A percentile compares a stretch with the other conserved stretches of the same genome.
Evolutionary conservation across 345 rosid species (phyloP).

Genomic region (Salix dunnii): DNA sequence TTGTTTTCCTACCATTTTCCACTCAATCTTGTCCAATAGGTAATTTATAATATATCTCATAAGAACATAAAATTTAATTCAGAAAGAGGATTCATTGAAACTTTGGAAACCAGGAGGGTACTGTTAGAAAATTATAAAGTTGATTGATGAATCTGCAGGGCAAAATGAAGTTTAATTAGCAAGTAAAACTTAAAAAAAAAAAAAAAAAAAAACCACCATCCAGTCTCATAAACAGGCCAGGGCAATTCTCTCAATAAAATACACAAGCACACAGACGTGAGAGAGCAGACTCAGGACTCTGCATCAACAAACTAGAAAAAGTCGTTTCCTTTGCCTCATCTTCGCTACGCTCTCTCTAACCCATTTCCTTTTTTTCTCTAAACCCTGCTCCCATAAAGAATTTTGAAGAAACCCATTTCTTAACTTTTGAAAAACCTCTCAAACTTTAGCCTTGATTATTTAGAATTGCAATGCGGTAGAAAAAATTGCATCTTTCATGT

Average conservation of each 20-base stretch:
- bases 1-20: not conserved
- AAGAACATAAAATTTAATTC: not conserved
- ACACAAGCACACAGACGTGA: not conserved
- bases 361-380: not conserved
- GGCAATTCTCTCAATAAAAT: not conserved
- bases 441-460: not conserved
- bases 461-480: conserved; percentile 14
- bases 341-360: not conserved
- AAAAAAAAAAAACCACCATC: not conserved
- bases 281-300: not conserved
- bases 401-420: not conserved
- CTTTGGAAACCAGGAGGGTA: not conserved
- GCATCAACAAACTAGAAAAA: not conserved
- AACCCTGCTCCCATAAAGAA: not conserved
- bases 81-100: not conserved
- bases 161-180: not conserved
- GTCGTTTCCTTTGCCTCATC: not conserved
- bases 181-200: not conserved
- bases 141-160: not conserved
- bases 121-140: not conserved
- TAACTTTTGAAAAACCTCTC: not conserved
- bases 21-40: not conserved
- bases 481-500: not conserved
- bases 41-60: not conserved
- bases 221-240: not conserved